Base-by-base conservation (phyloP, 805 yeast species). In the Clavispora asparagi region DNA sequence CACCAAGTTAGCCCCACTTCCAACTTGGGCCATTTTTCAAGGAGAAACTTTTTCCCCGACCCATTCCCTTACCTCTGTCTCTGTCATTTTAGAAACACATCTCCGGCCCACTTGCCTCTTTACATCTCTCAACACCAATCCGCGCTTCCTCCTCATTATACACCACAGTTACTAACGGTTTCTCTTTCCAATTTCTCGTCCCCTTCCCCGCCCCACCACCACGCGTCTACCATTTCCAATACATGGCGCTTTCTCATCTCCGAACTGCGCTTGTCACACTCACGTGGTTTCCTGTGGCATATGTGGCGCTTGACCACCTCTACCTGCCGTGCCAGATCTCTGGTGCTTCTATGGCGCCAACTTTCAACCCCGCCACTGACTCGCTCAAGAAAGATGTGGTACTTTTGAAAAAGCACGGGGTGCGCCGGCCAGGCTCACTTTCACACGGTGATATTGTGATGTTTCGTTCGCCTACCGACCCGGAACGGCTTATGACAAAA, bases 341-440 rank as follows among this genome's bases (percentile, higher is more conserved):
- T 39, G 98, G 98, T 1, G 65, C 76, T 35, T 87, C 96, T 23
- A 91, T 91, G 98, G 74, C 86, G 43, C 97, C 97, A 1, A 80
- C 96, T 0, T 77, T 90, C 58, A 91, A 91, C 63, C 92, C 95
- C 0, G 78, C 77, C 17, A 74, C 64, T 39, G 64, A 65, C 52
- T 63, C 69, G 45, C 62, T 71, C 53, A 54, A 65, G 47, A 68
- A 69, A 6, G 90, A 85, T 57, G 76, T 83, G 66, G 89, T 87
- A 1, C 55, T 87, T 3, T 70, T 91, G 14, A 79, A 85, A 77
- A 87, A 87, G 60, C 82, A 70, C 65, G 77, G 78, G 26, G 63
- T 79, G 13, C 73, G 76, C 44, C 58, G 65, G 33, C 74, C 80
- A 3, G 65, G 71, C 11, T 68, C 77, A 17, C 59, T 84, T 14